Conservation (phyloP, 768 basidiomycete genomes). For the Leucosporidium scottii region DNA sequence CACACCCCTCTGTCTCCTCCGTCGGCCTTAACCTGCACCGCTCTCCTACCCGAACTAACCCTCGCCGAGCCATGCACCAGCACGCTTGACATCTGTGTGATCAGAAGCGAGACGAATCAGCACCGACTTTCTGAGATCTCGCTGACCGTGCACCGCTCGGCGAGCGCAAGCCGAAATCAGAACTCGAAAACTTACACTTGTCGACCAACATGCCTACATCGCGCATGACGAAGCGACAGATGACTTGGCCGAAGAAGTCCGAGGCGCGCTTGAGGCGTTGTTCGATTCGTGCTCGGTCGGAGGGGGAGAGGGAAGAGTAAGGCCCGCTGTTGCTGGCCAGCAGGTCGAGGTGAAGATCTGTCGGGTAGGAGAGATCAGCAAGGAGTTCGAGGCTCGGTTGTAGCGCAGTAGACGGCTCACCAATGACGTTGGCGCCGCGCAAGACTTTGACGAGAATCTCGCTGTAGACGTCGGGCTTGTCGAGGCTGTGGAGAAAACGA, state of each 20-base stretch:
- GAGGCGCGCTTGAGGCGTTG: slow-evolving; percentile 69
- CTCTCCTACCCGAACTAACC: slow-evolving; percentile 2
- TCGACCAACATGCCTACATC: slow-evolving; percentile 79
- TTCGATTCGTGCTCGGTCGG: slow-evolving; percentile 61
- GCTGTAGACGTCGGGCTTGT: slow-evolving; percentile 80
- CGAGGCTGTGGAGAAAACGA: slow-evolving; percentile 52
- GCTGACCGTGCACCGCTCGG: not conserved
- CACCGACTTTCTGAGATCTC: not conserved
- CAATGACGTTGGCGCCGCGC: slow-evolving; percentile 56
- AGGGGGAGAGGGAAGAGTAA: slow-evolving; percentile 62
- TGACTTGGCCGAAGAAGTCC: slow-evolving; percentile 85
- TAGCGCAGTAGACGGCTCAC: not conserved
- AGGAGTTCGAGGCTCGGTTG: too few relatives aligned
- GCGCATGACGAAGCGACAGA: slow-evolving; percentile 80
- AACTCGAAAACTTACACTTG: slow-evolving; percentile 49
- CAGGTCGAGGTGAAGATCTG: slow-evolving; percentile 4
- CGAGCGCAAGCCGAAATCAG: not conserved
- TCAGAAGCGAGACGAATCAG: not conserved
- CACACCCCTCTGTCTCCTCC: not conserved
- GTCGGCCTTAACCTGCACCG: too few relatives aligned
- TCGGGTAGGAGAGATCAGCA: slow-evolving; percentile 1
- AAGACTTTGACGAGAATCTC: slow-evolving; percentile 68
- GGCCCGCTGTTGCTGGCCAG: slow-evolving; percentile 1
- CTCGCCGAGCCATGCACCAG: slow-evolving; percentile 26
- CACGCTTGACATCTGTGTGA: slow-evolving; percentile 26